Percentiles rank a stretch among this genome's conserved stretches.
Conservation (phyloP, 1,139 yeast genomes). For the Geotrichum macrosporum region DNA sequence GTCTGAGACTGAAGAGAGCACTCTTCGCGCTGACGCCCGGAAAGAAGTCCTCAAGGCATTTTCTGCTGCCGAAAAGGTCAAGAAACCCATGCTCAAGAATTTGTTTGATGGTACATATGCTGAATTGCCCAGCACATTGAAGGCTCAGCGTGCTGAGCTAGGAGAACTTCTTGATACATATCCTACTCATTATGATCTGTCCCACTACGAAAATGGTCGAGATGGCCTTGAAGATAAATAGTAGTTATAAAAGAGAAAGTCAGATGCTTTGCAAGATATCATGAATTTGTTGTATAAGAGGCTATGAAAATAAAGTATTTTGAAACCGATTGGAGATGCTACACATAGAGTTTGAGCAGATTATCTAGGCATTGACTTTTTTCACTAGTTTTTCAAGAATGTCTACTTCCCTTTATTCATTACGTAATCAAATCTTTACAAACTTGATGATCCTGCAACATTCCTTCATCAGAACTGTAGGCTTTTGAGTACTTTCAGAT, state of each 20-base stretch:
- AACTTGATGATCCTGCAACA: too few relatives aligned
- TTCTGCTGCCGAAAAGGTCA: constrained; percentile 35
- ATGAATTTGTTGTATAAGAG: too few relatives aligned
- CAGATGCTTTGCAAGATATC: background rate
- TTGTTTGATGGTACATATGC: constrained; percentile 33
- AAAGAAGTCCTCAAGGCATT: constrained; percentile 33
- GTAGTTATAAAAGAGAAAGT: constrained; percentile 3
- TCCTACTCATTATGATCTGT: constrained; percentile 35
- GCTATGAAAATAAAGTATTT: too few relatives aligned
- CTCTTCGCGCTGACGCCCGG: constrained; percentile 29
- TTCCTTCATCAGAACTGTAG: too few relatives aligned
- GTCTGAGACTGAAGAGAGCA: constrained; percentile 35
- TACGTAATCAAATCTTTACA: too few relatives aligned
- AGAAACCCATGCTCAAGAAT: constrained; percentile 33
- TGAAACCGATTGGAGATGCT: too few relatives aligned
- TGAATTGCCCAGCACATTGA: constrained; percentile 29
- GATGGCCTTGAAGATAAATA: constrained; percentile 25
- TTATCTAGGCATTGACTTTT: too few relatives aligned
- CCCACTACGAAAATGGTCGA: constrained; percentile 32
- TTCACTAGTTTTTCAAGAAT: too few relatives aligned
- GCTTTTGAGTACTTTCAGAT: too few relatives aligned
- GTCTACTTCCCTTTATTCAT: too few relatives aligned
- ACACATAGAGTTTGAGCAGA: too few relatives aligned
- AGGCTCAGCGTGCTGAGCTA: constrained; percentile 34
- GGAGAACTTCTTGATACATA: constrained; percentile 33